Base-by-base conservation (phyloP, 148 eudicot genomes). In the Hydrangea macrophylla region DNA sequence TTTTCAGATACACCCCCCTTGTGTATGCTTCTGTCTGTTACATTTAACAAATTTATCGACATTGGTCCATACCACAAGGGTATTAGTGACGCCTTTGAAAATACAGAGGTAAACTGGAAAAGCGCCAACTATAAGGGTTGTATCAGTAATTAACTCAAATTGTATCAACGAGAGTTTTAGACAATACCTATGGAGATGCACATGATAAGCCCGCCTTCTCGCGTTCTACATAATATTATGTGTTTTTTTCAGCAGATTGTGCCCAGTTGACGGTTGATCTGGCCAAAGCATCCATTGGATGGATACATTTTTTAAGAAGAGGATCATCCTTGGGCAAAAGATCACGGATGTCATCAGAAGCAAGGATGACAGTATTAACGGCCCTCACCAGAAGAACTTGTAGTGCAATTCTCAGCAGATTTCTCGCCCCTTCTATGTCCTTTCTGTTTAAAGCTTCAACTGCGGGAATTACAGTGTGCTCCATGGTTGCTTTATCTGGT, bases 371-470 rank as follows among this genome's bases (percentile, higher is more conserved):
- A 66, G 71, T 81, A 70, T 81, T 87, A 44, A 86, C 92, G 27
- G 88, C 92, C 64, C 85, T 84, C 22, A 89, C 82, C 53, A 89
- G 76, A 69, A 89, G 86, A 78, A 89, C 88, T 74, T 83, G 92
- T 59, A 87, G 72, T n/a, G 86, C 82, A 22, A 86, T 80, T 80
- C 86, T 85, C 62, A 86, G 67, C 74, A 89, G 75, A 69, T 83
- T 89, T 13, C 67, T 72, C 15, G 92, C 90, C 25, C 92, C 92
- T 81, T 84, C 88, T 25, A 78, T 78, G 74, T 89, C 92, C 62
- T 80, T 74, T 69, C 85, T 80, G 61, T 61, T 65, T 70, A 86
- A 61, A 25, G 96, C 92, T 72, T 89, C 90, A 28, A 85, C 67
- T 56, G 86, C 83, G 54, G 96, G 96, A 58, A 61, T 70, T n/a